Base-by-base conservation (phyloP, 2,329 filamentous ascomycete species). In the Macrophomina phaseolina region DNA sequence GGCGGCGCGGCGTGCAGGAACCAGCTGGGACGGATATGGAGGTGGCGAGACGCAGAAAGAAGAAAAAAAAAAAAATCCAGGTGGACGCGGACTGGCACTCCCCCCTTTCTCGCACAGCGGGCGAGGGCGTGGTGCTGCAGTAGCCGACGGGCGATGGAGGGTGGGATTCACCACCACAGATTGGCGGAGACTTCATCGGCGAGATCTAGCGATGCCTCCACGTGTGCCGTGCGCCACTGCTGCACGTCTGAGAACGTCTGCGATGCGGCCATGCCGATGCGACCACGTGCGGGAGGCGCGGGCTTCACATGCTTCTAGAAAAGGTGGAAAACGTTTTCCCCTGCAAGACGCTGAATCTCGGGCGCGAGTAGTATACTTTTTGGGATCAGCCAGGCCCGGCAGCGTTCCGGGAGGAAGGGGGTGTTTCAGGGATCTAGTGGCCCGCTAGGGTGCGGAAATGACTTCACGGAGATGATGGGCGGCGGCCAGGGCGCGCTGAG, bases 251-350 rank as follows among this genome's bases (percentile, higher is more conserved):
- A 23, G 28, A 32, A 48, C 56, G 18, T 34, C 49, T 55, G 32
- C 3, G 45, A 28, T 62, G 42, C 42, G 18, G 42, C 42, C 32
- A 38, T 48, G 30, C 58, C 58, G 58, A 49, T 49, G 58, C 58
- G 42, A 48, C 63, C 63, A 65, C 63, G 63, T 65, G 63, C 52
- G 63, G 63, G 30, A 55, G 62, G 36, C 55, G 5, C 3, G 40
- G 40, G 45, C 48, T 55, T 65, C 51, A 58, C 63, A 65, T 58
- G 63, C 52, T 65, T 65, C 63, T 65, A 38, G 63, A 65, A 65
- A 49, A 65, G 63, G 51, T 63, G 63, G 63, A 48, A 56, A 65
- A 65, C 53, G 52, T 58, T 65, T 38, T 56, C 63, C 42, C 52
- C 52, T 58, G 53, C 53, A 23, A 52, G 28, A 12, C 32, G 52